These are phyloP conservation scores for Hanseniaspora clermontiae DNA, from an alignment of 805 yeast genomes.

Conservation along the genomic window DNA sequence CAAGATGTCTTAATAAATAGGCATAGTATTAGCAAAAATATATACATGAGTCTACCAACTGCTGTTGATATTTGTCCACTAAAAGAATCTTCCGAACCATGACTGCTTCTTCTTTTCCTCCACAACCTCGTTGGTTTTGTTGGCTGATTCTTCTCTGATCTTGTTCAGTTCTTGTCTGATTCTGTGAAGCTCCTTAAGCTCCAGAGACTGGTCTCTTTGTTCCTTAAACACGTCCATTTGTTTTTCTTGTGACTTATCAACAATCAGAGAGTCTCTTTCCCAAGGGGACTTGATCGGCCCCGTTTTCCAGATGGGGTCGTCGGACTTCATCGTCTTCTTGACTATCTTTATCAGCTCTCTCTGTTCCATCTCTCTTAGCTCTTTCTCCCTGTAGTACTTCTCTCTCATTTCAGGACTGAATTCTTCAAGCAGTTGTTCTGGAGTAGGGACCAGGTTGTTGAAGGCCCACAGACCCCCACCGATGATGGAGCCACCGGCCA, in stretches of 20 bases:
- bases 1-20: no score
- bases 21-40: neutral
- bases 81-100: slow-evolving; percentile 9
- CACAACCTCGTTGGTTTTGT: slow-evolving; percentile 27
- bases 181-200: slow-evolving; percentile 25
- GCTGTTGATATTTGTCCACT: neutral
- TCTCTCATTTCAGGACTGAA: slow-evolving; percentile 75
- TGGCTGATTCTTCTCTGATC: slow-evolving; percentile 31
- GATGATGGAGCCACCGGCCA: slow-evolving; percentile 52
- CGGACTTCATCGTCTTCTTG: slow-evolving; percentile 46
- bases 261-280: slow-evolving; percentile 31
- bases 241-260: slow-evolving; percentile 31
- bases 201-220: slow-evolving; percentile 28
- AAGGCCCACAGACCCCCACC: slow-evolving; percentile 60
- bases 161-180: slow-evolving; percentile 30
- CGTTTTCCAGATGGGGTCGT: slow-evolving; percentile 75
- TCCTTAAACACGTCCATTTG: slow-evolving; percentile 34
- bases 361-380: slow-evolving; percentile 54
- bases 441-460: slow-evolving; percentile 73
- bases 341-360: slow-evolving; percentile 57
- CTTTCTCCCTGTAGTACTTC: slow-evolving; percentile 55
- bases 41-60: neutral
- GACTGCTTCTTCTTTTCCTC: slow-evolving; percentile 23
- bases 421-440: slow-evolving; percentile 58
- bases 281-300: slow-evolving; percentile 60